Conservation (phyloP, 2,329 filamentous ascomycete genomes). For the Zymoseptoria ardabiliae region DNA sequence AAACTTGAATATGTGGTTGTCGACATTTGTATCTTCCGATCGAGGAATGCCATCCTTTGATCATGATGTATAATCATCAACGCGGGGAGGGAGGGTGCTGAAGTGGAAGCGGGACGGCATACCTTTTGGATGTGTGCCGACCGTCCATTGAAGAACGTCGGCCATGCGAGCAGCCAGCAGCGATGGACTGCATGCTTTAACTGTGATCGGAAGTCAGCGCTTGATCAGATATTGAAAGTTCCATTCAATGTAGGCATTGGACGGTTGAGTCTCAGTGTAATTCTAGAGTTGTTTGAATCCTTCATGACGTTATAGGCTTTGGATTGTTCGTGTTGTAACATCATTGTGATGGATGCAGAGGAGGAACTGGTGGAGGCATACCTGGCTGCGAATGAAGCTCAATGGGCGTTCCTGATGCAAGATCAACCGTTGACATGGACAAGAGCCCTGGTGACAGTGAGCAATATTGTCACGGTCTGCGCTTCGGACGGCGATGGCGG, state of each 20-base stretch:
- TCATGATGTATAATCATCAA: slow-evolving; percentile 53
- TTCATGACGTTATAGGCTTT: slow-evolving; percentile 51
- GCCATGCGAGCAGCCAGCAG: not conserved
- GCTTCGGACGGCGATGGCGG: not conserved
- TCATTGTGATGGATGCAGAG: slow-evolving; percentile 12
- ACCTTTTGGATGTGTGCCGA: slow-evolving; percentile 12
- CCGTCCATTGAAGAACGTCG: not conserved
- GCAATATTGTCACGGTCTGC: not conserved
- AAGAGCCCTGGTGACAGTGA: not conserved
- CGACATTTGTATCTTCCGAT: slow-evolving; percentile 56
- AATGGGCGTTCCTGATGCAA: not conserved
- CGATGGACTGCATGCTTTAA: not conserved
- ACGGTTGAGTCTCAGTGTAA: slow-evolving; percentile 43
- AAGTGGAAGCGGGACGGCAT: not conserved
- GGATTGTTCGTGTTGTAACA: slow-evolving; percentile 46
- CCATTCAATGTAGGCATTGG: not conserved
- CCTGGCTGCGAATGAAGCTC: not conserved
- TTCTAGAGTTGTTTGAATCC: slow-evolving; percentile 48
- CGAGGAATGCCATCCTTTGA: slow-evolving; percentile 59
- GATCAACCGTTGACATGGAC: not conserved
- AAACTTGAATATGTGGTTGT: slow-evolving; percentile 56
- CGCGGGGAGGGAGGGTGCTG: slow-evolving; percentile 15
- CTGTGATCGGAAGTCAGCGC: not conserved
- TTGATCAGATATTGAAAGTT: not conserved
- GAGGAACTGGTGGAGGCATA: not conserved